Base-by-base conservation (phyloP, 2,329 filamentous ascomycete species). In the Aspergillus tanneri region DNA sequence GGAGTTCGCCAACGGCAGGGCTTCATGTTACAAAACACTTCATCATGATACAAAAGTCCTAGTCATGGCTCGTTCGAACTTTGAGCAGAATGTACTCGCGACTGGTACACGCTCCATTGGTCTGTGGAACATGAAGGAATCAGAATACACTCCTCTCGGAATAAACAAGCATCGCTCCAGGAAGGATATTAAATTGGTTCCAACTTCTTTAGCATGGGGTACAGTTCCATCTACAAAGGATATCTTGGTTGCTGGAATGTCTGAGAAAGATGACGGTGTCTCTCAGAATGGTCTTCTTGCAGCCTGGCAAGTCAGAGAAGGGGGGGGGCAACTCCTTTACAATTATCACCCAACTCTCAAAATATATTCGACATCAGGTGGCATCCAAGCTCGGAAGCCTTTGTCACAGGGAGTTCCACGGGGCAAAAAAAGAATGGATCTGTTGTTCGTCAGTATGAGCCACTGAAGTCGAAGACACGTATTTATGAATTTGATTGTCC, bases 321-420 rank as follows among this genome's bases (percentile, higher is more conserved):
- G 69, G 3, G 56, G n/a, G n/a, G 63, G 8, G 57, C 69, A 4
- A 54, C 27, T 6, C 50, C 57, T 19, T 53, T 78, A 1, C 55
- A 65, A n/a, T 61, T 82, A 0, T 63, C 66, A 9, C 74, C 75
- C 1, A 71, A 73, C 12, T 74, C 75, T 1, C 75, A 76, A 27
- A 80, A 79, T 49, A 74, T 84, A 0, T 84, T 83, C 56, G 81
- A 84, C 53, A 67, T 79, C 2, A 71, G 77, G 1, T 85, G 81
- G 75, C 80, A 82, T 55, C 75, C 77, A 0, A 66, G 53, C 6
- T 60, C 75, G 4, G 67, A 69, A 4, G 59, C 72, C 3, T 83
- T 85, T 57, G 79, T 76, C 9, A 77, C 78, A 2, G 82, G 77
- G 2, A 77, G 73, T 47, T 73, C 76, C 9, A 70, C 74, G n/a